Evolutionary conservation across 129 eudicot species (phyloP), one percentile per base, ranked within the genome.

Genomic region (Flaveria sonorensis): DNA sequence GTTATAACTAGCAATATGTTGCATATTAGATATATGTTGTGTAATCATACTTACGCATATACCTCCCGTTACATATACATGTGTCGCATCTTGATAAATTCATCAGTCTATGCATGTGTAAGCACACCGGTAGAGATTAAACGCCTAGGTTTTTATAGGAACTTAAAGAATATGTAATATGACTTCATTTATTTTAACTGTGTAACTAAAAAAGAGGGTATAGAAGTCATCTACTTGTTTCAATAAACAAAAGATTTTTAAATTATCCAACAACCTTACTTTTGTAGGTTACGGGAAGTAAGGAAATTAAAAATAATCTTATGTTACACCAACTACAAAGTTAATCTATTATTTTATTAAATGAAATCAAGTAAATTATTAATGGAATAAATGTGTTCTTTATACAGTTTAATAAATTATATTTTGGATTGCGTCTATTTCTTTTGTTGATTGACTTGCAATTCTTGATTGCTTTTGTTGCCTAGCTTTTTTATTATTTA

Each of bases 381-480:
- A 20, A 56, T 56, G 30, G 30, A 20, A 20, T 56, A 56, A 56
- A 56, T 20, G 63, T 56, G 63, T 9, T 56, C 8, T 7, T 16
- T 56, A 56, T 9, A 55, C 1, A 7, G 5, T 57, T 21, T 57
- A 57, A 10, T 1, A 20, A 19, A 8, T 20, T 20, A 57, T n/a
- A 20, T 9, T 10, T 57, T 10, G 21, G 13, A 20, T 20, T 57
- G 64, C 32, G 21, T 57, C 64, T 21, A 57, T 9, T 57, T 6
- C 64, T 12, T 57, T 3, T 20, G 26, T 21, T 57, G 64, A 57
- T 55, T 55, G 61, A 18, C 12, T 53, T 53, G 60, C 19, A 10
- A n/a, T 55, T 15, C 60, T 55, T 19, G 61, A 55, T 57, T 57
- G 64, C 64, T 57, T 57, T 57, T 57, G 64, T 57, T 57, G 32